Evolutionary conservation across 148 eudicot species (phyloP).

Genomic region (Silene uniflora): DNA sequence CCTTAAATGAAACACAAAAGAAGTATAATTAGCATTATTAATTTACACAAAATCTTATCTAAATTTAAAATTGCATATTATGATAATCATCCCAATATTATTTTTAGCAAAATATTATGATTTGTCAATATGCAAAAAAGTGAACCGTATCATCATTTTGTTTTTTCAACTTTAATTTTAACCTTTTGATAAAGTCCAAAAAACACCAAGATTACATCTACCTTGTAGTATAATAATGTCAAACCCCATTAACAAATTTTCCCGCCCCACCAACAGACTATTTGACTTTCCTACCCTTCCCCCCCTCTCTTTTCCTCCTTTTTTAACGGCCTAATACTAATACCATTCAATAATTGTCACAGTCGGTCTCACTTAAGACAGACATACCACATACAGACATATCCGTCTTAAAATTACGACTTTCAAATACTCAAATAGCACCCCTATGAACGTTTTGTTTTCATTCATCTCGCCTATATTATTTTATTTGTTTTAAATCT

Average conservation of each 20-base stretch:
- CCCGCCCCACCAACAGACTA: constrained; percentile 23
- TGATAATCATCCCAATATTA: no score
- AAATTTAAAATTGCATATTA: no score
- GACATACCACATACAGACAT: no score
- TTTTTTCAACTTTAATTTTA: constrained; percentile 2
- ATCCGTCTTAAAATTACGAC: no score
- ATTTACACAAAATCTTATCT: neutral
- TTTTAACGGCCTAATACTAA: constrained; percentile 31
- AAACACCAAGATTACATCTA: constrained; percentile 5
- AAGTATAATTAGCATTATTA: neutral
- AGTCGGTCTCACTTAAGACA: no score
- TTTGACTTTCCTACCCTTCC: constrained; percentile 23
- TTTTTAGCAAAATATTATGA: neutral
- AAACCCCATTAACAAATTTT: constrained; percentile 28
- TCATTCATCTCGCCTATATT: no score
- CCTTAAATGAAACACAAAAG: no score
- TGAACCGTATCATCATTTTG: constrained; percentile 24
- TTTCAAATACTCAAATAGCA: no score
- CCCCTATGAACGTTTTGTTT: no score
- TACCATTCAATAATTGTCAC: neutral
- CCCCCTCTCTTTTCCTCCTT: constrained; percentile 20
- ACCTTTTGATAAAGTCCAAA: constrained; percentile 26
- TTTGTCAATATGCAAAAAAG: constrained; percentile 14
- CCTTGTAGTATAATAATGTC: constrained; percentile 25
- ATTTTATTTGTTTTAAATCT: no score